Conservation (phyloP, 805 yeast genomes). For the Myxozyma lipomycoides region DNA sequence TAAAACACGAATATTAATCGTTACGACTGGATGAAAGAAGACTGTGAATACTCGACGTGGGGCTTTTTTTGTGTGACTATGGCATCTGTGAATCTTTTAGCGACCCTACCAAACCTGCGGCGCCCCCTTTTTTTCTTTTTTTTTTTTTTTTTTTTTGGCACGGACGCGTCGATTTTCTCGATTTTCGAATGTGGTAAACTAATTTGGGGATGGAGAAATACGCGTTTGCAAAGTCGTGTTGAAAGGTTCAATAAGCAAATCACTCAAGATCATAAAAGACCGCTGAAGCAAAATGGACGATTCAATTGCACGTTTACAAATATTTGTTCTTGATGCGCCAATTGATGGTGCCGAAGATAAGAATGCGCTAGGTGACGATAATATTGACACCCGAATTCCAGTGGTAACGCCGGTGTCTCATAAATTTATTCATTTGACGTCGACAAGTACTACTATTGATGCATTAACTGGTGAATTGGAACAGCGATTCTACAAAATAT, state of each 20-base stretch:
- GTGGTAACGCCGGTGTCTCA: no score
- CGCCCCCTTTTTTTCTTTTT: no score
- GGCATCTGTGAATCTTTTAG: no score
- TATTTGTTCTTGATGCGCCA: neutral
- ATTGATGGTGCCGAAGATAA: neutral
- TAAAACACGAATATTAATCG: neutral
- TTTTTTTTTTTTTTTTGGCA: neutral
- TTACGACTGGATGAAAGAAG: neutral
- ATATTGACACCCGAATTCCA: no score
- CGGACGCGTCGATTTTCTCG: no score
- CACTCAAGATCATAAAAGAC: neutral
- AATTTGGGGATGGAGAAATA: no score
- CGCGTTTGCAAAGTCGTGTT: no score
- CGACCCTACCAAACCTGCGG: no score
- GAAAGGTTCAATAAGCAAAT: neutral
- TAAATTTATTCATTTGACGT: neutral
- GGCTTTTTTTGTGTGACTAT: no score
- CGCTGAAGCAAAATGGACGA: neutral
- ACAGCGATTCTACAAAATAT: neutral
- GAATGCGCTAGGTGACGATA: neutral
- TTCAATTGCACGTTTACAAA: neutral
- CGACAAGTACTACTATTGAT: neutral
- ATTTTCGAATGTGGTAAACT: no score
- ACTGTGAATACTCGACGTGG: no score
- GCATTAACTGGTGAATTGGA: neutral